These are phyloP conservation scores for Neurospora africana DNA, from an alignment of 495 filamentous ascomycete genomes.

Conservation along the genomic window DNA sequence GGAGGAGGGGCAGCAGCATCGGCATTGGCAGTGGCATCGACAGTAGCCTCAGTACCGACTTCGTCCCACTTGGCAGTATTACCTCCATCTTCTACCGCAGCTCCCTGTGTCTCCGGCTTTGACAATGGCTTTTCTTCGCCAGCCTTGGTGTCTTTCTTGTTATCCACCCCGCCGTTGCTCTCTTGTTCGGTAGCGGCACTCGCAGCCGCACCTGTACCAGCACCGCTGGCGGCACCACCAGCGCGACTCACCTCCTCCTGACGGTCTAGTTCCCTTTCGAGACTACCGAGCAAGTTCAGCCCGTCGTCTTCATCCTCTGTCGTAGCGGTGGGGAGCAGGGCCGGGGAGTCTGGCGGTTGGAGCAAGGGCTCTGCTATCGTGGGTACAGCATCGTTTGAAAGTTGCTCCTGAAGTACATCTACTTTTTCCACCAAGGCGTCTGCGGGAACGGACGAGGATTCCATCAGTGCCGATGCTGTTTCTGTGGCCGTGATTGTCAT, in stretches of 20 bases:
- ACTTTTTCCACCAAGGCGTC: background rate
- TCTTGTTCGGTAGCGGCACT: background rate
- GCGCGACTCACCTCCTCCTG: conserved; percentile 14
- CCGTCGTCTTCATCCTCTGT: conserved; percentile 20
- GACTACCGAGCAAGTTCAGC: conserved; percentile 18
- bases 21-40: background rate
- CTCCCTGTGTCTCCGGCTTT: background rate
- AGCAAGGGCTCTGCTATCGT: background rate
- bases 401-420: background rate
- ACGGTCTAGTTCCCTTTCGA: conserved; percentile 22
- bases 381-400: background rate
- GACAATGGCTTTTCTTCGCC: background rate
- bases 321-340: conserved; percentile 7
- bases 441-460: background rate
- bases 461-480: background rate
- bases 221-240: background rate
- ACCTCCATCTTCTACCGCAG: background rate
- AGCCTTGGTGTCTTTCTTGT: background rate
- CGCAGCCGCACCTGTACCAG: background rate
- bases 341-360: conserved; percentile 12
- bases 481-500: background rate
- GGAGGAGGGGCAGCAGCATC: background rate
- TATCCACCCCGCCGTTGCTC: background rate
- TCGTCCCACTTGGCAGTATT: background rate
- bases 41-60: background rate